Conservation (phyloP, 1,284 basidiomycete species). For the Microstroma glucosiphilum region DNA sequence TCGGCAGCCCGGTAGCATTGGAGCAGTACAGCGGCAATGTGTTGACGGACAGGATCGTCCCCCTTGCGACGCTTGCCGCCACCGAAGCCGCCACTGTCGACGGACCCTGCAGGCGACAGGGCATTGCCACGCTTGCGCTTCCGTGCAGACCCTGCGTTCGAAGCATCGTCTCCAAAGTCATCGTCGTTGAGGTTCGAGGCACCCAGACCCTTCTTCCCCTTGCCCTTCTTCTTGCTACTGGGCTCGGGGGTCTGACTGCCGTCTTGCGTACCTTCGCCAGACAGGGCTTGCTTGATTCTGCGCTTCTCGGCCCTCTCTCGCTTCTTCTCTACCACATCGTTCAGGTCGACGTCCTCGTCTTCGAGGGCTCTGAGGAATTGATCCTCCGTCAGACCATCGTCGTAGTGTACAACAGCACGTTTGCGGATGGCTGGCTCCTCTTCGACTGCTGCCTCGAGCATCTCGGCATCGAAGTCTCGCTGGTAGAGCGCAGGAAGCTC, state of each 20-base stretch:
- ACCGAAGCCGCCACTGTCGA: conserved; percentile 18
- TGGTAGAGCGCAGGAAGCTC: conserved; percentile 92
- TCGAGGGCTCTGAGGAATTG: conserved; percentile 71
- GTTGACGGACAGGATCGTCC: conserved; percentile 47
- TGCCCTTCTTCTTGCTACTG: conserved; percentile 24
- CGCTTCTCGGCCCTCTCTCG: conserved; percentile 47
- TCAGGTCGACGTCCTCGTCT: conserved; percentile 71
- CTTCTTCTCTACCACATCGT: conserved; percentile 50
- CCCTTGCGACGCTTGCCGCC: conserved; percentile 67
- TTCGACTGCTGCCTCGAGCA: conserved; percentile 53
- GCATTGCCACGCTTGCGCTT: conserved; percentile 37
- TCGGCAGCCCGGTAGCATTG: conserved; percentile 71
- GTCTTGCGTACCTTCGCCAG: conserved; percentile 14
- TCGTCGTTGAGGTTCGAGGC: conserved; percentile 5
- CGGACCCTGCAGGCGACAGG: conserved; percentile 18
- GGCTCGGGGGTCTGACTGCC: conserved; percentile 27
- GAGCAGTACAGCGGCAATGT: conserved; percentile 77
- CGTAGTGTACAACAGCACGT: conserved; percentile 81
- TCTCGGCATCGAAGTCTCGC: conserved; percentile 56
- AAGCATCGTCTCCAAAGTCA: conserved; percentile 16
- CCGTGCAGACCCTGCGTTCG: conserved; percentile 17
- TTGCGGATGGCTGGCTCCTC: conserved; percentile 70
- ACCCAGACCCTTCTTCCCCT: conserved; percentile 15
- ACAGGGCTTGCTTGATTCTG: conserved; percentile 30
- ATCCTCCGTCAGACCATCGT: conserved; percentile 88